Evolutionary conservation across 2,329 filamentous ascomycete species (phyloP).

Genomic region (Colletotrichum chrysophilum): DNA sequence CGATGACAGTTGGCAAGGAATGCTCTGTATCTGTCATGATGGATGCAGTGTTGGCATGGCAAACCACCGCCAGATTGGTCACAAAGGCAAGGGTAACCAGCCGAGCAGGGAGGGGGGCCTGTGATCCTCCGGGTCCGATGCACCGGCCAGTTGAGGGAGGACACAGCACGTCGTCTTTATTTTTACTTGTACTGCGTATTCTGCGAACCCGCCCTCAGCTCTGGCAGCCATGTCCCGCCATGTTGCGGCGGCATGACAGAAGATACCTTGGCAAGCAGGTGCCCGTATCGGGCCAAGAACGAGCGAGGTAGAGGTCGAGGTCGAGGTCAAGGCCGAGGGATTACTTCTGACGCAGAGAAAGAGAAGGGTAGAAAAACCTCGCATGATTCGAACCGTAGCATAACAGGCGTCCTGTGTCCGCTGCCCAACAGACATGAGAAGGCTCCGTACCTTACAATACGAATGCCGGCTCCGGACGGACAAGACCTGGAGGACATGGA

Average conservation of each 20-base stretch:
- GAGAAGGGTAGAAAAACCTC: neutral
- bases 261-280: neutral
- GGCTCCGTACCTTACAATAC: neutral
- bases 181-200: neutral
- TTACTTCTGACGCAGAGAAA: neutral
- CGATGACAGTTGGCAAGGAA: neutral
- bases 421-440: neutral
- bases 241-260: neutral
- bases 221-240: neutral
- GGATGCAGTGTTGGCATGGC: neutral
- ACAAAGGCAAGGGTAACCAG: neutral
- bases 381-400: neutral
- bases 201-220: neutral
- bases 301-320: no score
- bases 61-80: neutral
- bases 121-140: neutral
- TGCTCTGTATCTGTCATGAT: neutral
- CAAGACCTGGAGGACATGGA: neutral
- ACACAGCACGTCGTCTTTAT: no score
- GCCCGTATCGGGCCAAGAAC: neutral
- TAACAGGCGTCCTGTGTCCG: neutral
- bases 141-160: neutral
- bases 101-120: neutral
- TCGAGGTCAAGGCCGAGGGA: neutral
- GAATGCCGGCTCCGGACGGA: neutral